Conservation (phyloP, 2,329 filamentous ascomycete species). For the Aspergillus sp. region DNA sequence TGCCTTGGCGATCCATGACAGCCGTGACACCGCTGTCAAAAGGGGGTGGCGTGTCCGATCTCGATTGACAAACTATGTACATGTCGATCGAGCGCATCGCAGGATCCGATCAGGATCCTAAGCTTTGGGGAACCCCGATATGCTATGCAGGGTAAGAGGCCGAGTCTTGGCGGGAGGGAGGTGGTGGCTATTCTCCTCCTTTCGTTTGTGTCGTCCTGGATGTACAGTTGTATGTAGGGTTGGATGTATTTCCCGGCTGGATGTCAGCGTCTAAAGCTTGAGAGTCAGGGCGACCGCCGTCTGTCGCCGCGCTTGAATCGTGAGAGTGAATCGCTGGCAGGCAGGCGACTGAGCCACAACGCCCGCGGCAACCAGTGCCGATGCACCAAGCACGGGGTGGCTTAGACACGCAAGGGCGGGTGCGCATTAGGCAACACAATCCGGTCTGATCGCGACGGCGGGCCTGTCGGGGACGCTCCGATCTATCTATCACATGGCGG, state of each 20-base stretch:
- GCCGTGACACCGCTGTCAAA: not conserved
- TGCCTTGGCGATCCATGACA: too few relatives aligned
- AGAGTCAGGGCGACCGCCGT: not conserved
- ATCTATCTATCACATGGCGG: slow-evolving; percentile 33
- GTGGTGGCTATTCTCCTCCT: too few relatives aligned
- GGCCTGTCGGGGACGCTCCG: slow-evolving; percentile 13
- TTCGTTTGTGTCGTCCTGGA: too few relatives aligned
- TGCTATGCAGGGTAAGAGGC: not conserved
- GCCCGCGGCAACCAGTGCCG: not conserved
- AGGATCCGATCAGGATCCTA: not conserved
- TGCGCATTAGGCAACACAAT: not conserved
- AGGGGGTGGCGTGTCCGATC: not conserved
- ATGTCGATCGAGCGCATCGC: not conserved
- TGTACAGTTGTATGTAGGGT: not conserved
- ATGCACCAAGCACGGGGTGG: slow-evolving; percentile 13
- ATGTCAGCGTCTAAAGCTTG: not conserved
- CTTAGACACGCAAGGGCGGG: not conserved
- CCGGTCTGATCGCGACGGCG: not conserved
- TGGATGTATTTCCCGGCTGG: not conserved
- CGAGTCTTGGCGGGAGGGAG: not conserved
- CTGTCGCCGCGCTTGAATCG: not conserved
- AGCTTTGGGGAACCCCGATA: not conserved
- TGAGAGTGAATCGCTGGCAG: not conserved
- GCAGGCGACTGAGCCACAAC: not conserved
- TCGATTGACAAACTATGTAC: not conserved